Evolutionary conservation across 768 basidiomycete species (phyloP), one percentile per base, ranked within the genome.

Genomic region (Amanita phalloides): DNA sequence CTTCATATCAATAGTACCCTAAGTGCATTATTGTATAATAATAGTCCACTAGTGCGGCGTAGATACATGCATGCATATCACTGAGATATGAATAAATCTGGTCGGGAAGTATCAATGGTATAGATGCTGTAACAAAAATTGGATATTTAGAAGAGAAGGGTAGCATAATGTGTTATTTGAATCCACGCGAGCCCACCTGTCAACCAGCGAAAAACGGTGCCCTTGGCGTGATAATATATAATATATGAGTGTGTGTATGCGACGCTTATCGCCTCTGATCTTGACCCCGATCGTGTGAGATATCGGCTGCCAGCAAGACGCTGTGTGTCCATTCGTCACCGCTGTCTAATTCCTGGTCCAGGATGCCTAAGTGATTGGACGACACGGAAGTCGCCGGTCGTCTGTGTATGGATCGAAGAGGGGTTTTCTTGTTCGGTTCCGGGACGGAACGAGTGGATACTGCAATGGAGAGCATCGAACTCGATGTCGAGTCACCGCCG

Each of bases 281-380:
- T 49, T 28, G 48, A 6, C 5, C 2, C 69, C 68, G 71, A 20
- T 60, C 48, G 10, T 63, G 57, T 43, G 76, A 71, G 46, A 69
- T 61, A 60, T 82, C 80, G 52, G 83, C 84, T n/a, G 83, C 84
- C 64, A 80, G 64, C 53, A 90, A 62, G 45, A 90, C 86, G 57
- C 81, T 84, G 60, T 74, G 70, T 43, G 83, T 82, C 87, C 88
- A 90, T 60, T 86, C 78, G 45, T 79, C 82, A 53, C 71, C 72
- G 38, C 71, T 65, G 36, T 68, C 67, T 21, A 48, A 36, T 13
- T 75, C 74, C 54, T 76, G 70, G 48, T 71, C 68, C 36, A 73
- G 61, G 44, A 77, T 59, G 17, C 74, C 75, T 36, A 78, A 63
- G 57, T 73, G 75, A 53, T 75, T 74, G 25, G 75, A 74, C 35